phyloP scores from a whole-genome alignment of 345 rosid species.

The Sisymbrium irio region DNA sequence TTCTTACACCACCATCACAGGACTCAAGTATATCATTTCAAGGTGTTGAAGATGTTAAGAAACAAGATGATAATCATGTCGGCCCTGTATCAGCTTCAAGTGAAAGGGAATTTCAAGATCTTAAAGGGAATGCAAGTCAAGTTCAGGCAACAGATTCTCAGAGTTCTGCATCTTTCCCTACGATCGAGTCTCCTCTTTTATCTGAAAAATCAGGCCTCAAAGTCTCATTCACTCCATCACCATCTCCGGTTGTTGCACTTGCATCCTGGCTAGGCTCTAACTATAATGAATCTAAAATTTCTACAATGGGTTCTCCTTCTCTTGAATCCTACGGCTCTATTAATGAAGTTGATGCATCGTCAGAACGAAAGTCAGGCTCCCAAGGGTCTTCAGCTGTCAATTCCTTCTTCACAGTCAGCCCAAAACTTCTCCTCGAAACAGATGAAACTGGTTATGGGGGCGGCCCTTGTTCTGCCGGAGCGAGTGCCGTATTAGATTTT shows the following conservation, averaged over 20 bases:
- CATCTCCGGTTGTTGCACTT: slow-evolving; percentile 73
- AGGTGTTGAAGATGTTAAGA: slow-evolving; percentile 49
- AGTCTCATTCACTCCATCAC: slow-evolving; percentile 50
- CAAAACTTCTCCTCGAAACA: slow-evolving; percentile 73
- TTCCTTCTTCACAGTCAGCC: slow-evolving; percentile 53
- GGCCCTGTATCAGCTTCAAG: slow-evolving; percentile 55
- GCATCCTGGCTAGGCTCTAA: slow-evolving; percentile 79
- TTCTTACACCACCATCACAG: slow-evolving; percentile 41
- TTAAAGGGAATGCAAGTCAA: slow-evolving; percentile 37
- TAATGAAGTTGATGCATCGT: slow-evolving; percentile 66
- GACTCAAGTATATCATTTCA: slow-evolving; percentile 48
- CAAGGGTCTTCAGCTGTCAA: slow-evolving; percentile 56
- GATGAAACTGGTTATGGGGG: slow-evolving; percentile 98
- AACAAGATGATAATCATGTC: slow-evolving; percentile 43
- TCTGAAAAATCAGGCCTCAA: slow-evolving; percentile 78
- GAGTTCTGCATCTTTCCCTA: slow-evolving; percentile 58
- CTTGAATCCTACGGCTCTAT: slow-evolving; percentile 60
- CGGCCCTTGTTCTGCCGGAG: slow-evolving; percentile 99
- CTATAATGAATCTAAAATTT: slow-evolving; percentile 54
- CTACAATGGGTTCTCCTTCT: slow-evolving; percentile 53
- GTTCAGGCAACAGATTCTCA: slow-evolving; percentile 58
- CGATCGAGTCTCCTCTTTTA: slow-evolving; percentile 67
- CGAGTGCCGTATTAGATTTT: slow-evolving; percentile 93
- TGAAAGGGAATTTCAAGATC: slow-evolving; percentile 44
- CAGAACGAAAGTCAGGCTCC: slow-evolving; percentile 60